Percentiles rank a stretch among this genome's conserved stretches.
phyloP scores from a whole-genome alignment of 1,139 yeast species.

The Blastobotrys petasosporus region DNA sequence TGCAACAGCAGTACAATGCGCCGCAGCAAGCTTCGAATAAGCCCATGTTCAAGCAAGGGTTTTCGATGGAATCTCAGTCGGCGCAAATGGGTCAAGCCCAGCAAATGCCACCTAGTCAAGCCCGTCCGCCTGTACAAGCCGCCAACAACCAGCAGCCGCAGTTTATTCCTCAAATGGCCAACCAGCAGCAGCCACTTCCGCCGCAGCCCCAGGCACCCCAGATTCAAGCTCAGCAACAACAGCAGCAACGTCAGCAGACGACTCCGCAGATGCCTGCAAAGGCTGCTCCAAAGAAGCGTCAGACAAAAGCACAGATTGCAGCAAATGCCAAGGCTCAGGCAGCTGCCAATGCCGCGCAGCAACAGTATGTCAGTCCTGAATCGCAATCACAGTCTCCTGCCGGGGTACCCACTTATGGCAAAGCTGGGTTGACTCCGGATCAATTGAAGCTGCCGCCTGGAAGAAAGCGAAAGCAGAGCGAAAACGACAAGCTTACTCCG shows the following conservation, averaged over 20 bases:
- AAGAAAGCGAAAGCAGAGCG: constrained; percentile 24
- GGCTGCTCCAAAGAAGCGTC: constrained; percentile 1
- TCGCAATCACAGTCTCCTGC: constrained; percentile 21
- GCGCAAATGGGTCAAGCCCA: too few relatives aligned
- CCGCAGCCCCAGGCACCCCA: constrained; percentile 5
- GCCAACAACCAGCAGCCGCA: too few relatives aligned
- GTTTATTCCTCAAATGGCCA: constrained; percentile 7
- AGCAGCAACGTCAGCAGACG: constrained; percentile 13
- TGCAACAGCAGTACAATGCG: background rate
- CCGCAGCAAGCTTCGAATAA: background rate
- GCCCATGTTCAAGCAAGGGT: too few relatives aligned
- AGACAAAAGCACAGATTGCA: constrained; percentile 5
- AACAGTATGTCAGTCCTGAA: constrained; percentile 5
- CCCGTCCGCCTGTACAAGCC: constrained; percentile 1
- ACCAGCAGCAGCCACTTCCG: constrained; percentile 7
- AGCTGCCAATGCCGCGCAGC: constrained; percentile 7
- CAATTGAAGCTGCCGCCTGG: constrained; percentile 29
- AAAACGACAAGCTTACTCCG: constrained; percentile 13
- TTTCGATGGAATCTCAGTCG: too few relatives aligned
- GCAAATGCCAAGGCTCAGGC: constrained; percentile 9
- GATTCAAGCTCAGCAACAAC: constrained; percentile 8
- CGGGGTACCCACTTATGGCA: constrained; percentile 27
- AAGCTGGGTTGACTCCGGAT: constrained; percentile 26
- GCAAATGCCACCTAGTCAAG: constrained; percentile 6
- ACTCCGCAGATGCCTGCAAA: background rate